A percentile compares a stretch with the other conserved stretches of the same genome.
Conservation (phyloP, 345 rosid genomes). For the Cardiospermum halicacabum region DNA sequence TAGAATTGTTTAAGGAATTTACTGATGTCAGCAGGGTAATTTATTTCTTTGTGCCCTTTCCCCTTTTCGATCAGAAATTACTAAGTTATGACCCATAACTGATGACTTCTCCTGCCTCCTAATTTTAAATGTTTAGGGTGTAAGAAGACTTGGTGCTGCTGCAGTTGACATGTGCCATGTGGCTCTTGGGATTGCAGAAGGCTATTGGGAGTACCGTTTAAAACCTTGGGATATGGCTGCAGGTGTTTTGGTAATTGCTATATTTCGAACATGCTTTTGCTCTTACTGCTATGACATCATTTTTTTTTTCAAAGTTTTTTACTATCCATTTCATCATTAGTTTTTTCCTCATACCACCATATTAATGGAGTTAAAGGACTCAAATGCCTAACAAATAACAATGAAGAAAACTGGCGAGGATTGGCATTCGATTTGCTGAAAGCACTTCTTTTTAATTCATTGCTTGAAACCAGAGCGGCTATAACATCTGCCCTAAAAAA, state of each 20-base stretch:
- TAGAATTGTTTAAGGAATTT: constrained; percentile 87
- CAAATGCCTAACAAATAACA: neutral
- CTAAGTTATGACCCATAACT: neutral
- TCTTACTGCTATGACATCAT: neutral
- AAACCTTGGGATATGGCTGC: constrained; percentile 99
- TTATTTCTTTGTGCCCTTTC: neutral
- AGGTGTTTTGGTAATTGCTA: constrained; percentile 71
- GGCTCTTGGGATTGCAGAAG: constrained; percentile 85
- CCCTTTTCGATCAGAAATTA: neutral
- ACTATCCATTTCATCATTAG: neutral
- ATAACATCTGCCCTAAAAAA: neutral
- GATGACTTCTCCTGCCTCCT: neutral
- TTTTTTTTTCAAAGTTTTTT: neutral
- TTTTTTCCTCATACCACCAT: neutral
- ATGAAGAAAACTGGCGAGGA: neutral
- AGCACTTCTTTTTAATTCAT: neutral
- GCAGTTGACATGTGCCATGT: constrained; percentile 99
- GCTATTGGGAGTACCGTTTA: constrained; percentile 93
- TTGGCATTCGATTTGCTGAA: neutral
- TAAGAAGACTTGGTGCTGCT: constrained; percentile 95
- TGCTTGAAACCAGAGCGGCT: neutral
- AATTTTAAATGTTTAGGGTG: constrained; percentile 47
- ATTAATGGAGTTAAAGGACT: neutral
- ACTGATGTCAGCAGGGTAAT: constrained; percentile 84
- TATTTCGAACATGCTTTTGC: constrained; percentile 7